Conservation (phyloP, 169 alveolate species). For the Plasmodium gallinaceum region DNA sequence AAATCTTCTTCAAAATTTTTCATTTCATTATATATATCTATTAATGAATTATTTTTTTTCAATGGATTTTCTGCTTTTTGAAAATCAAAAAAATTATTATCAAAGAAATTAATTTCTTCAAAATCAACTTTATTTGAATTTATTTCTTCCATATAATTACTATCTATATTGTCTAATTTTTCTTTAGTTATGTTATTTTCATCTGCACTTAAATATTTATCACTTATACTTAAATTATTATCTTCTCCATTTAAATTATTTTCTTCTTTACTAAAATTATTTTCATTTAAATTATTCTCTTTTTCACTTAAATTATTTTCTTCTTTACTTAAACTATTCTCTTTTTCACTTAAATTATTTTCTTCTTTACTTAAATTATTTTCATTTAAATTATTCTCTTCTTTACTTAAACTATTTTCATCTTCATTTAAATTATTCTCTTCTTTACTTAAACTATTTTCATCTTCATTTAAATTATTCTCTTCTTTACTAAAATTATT, state of each 20-base stretch:
- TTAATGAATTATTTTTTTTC: conserved; percentile 5
- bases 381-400: too few species aligned
- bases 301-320: too few species aligned
- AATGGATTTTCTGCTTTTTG: conserved; percentile 41
- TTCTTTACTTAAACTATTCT: not conserved
- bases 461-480: too few species aligned
- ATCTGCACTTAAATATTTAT: not conserved
- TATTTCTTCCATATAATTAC: not conserved
- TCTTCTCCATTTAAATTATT: not conserved
- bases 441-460: too few species aligned
- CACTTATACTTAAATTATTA: not conserved
- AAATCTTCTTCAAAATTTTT: conserved; percentile 50
- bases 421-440: too few species aligned
- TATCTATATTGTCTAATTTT: not conserved
- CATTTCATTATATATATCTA: conserved; percentile 59
- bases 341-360: not conserved
- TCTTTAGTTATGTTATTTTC: not conserved
- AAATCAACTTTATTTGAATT: not conserved
- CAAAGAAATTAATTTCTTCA: conserved; percentile 43
- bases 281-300: not conserved
- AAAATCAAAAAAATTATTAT: conserved; percentile 43
- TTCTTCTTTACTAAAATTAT: not conserved
- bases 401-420: too few species aligned
- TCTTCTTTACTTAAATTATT: not conserved
- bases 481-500: too few species aligned